Evolutionary conservation across 257 asterid species (phyloP), one percentile per base, ranked within the genome.

Genomic region (Rhazya stricta): DNA sequence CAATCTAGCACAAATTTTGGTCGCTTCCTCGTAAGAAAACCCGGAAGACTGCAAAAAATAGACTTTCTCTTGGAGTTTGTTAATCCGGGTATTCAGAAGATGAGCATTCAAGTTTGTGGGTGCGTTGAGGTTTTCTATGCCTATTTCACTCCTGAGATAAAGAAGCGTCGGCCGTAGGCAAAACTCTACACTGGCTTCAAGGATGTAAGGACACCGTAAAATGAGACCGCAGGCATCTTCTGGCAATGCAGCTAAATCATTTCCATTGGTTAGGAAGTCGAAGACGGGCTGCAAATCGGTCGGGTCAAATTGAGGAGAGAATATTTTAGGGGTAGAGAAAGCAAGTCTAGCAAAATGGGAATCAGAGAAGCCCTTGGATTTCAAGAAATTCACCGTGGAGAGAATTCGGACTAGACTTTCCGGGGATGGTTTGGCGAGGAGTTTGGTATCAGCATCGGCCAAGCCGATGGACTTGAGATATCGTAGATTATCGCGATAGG

Each of bases 31-130:
- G 43, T 62, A 51, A 10, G 87, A 83, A 16, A 72, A 72, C 60
- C 87, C 84, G 3, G 67, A 50, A 2, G 62, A 65, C 5, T 37
- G 70, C 78, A 83, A 67, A 45, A 83, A 83, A 34, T 25, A 2
- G 12, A 74, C 76, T 57, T 58, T 83, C 46, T 83, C 83, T 54
- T 71, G 77, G 72, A 83, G 51, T 70, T 80, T 83, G 67, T 71
- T 42, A 10, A 83, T 65, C 6, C 84, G 80, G 18, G 84, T 83
- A 72, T 83, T 78, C 37, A 83, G 73, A 5, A 83, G 76, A 72
- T 80, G 84, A 67, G 84, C 87, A 43, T 80, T 83, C 30, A 83
- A 25, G 42, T 72, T 80, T 3, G 81, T 83, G 4, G 87, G 84
- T 70, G 65, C 67, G 72, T 78, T 83, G 67, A 83, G 63, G 16